Conservation (phyloP, 352 stramenopile genomes). For the Phytophthora hybrid region DNA sequence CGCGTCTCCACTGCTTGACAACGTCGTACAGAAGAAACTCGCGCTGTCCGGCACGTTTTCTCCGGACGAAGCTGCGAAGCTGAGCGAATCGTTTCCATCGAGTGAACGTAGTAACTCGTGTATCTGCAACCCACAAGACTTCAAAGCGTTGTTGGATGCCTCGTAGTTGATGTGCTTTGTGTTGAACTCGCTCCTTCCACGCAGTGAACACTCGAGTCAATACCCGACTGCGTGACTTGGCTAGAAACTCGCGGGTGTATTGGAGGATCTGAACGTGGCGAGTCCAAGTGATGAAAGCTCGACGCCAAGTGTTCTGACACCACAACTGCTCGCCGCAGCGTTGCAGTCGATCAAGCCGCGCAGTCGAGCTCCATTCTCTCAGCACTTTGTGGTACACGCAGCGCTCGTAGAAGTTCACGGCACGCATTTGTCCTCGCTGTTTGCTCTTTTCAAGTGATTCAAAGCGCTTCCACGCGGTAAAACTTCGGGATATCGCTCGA, state of each 20-base stretch:
- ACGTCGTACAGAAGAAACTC: conserved; percentile 3
- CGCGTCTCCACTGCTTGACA: conserved; percentile 26
- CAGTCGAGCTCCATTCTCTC: conserved; percentile 5
- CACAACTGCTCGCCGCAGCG: conserved; percentile 22
- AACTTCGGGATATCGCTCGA: conserved; percentile 17
- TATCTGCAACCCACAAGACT: conserved; percentile 37
- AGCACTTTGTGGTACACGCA: background rate
- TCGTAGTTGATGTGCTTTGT: conserved; percentile 17
- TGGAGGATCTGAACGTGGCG: conserved; percentile 13
- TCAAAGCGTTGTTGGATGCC: conserved; percentile 46
- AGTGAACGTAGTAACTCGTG: conserved; percentile 16
- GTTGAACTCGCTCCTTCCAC: conserved; percentile 42
- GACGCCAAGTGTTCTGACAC: conserved; percentile 15
- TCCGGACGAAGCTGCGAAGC: conserved; percentile 11
- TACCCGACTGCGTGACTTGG: conserved; percentile 20
- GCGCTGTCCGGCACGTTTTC: conserved; percentile 8
- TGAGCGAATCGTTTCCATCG: conserved; percentile 29
- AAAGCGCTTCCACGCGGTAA: conserved; percentile 30
- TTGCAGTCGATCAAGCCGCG: conserved; percentile 10
- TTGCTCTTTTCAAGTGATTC: conserved; percentile 9
- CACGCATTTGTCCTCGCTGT: conserved; percentile 13
- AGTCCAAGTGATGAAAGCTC: conserved; percentile 30
- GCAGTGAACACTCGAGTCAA: conserved; percentile 46
- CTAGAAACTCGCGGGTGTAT: conserved; percentile 13
- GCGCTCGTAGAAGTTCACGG: conserved; percentile 21